Evolutionary conservation across 2,329 filamentous ascomycete genomes (phyloP), one percentile per base, ranked within the genome.

Genomic region (Neonectria neomacrospora): DNA sequence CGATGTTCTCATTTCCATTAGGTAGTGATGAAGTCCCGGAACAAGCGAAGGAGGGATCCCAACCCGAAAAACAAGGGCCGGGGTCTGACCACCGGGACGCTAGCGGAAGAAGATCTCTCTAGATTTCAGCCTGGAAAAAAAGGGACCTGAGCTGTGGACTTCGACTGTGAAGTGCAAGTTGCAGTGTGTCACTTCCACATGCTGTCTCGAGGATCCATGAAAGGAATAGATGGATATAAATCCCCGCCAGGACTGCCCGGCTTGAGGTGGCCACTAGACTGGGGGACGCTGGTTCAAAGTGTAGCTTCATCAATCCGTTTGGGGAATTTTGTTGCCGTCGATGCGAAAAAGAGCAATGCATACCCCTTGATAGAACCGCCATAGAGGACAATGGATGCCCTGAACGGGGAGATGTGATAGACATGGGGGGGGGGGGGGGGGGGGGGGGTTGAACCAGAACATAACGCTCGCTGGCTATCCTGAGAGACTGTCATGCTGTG

Each of bases 51-150:
- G 54, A n/a, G 32, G 6, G 10, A n/a, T 22, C 34, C 9, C 7
- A 48, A 57, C 20, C 12, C 53, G 47, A 61, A 61, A 61, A 61
- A 41, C 28, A 52, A 23, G 28, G 30, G 18, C 37, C 28, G 44
- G 45, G 52, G 28, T 61, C 30, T 41, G 18, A 44, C n/a, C n/a
- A 34, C 45, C 22, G 30, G 20, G 32, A 30, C 28, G 28, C 28
- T 30, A 51, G 41, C n/a, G 30, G 44, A 34, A 50, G 50, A 50
- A 32, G 16, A 42, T 12, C 26, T 26, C 23, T 6, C 42, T 10
- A 22, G 12, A 16, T 18, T 39, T 39, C n/a, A 39, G 37, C 14
- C 37, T 16, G 14, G n/a, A n/a, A n/a, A n/a, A 26, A 45, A 45
- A 20, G 41, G 10, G 20, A 44, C 41, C n/a, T 23, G 3, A 7